Base-by-base conservation (phyloP, 2,329 filamentous ascomycete genomes). In the Fusarium incarnatum region DNA sequence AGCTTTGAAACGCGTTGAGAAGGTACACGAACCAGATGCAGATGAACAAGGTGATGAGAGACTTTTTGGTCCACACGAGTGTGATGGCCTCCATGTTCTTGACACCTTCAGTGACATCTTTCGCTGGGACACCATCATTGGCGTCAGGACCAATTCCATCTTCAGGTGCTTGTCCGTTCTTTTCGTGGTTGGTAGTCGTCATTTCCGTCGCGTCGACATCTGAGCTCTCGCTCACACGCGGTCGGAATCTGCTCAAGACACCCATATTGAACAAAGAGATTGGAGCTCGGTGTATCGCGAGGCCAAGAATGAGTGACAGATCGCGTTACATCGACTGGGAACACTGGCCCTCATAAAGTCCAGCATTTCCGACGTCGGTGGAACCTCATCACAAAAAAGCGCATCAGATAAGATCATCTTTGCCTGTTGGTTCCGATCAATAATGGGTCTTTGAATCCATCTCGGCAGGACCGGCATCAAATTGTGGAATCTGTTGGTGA, bases 1-100 rank as follows among this genome's bases (percentile, higher is more conserved):
- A 79, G n/a, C 77, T 78, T 59, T 85, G 62, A 1, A 64, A 64
- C 5, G 62, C 62, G 22, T 64, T 64, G 13, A 64, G 62, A 2
- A 64, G 40, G 2, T 64, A 64, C 0, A 64, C 62, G 2, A 64
- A 56, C 62, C 62, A 64, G 6, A 64, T 64, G 40, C 62, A 64
- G 27, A 65, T 65, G 40, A 64, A 64, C 3, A 64, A 32, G 2
- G 28, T 46, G 3, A 64, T 42, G 22, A 64, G 25, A 10, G 62
- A 64, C 20, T 34, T 16, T 13, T 52, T 64, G 23, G 13, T 22
- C 62, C 62, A 64, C 0, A 64, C 60, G 2, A 64, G 60, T 4
- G 62, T 65, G 27, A 64, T 64, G 11, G 62, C 62, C 3, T 64
- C 62, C 60, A 64, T 64, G 13, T 65, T 28, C 5, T 42, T 64